phyloP scores from a whole-genome alignment of 306 rosid species.

The Trifolium repens region DNA sequence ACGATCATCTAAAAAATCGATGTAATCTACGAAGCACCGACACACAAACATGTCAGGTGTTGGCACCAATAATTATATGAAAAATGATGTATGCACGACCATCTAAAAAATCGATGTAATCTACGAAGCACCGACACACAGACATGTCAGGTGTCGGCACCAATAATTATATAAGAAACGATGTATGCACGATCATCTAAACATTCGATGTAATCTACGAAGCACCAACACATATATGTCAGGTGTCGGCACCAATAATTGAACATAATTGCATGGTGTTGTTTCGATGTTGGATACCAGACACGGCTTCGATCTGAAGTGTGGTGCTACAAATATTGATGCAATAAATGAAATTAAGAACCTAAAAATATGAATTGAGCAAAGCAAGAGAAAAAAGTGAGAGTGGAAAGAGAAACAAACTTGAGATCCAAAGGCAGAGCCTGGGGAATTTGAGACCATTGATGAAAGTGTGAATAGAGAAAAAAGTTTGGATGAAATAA shows the following conservation, averaged over 20 bases:
- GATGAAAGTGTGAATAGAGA: not conserved
- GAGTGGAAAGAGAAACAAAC: conserved; percentile 49
- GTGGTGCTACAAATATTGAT: not conserved
- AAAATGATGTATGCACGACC: too few relatives aligned
- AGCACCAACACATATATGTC: too few relatives aligned
- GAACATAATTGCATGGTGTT: too few relatives aligned
- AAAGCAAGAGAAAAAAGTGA: not conserved
- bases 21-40: not conserved
- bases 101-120: too few relatives aligned
- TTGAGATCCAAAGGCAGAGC: conserved; percentile 43
- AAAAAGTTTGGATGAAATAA: not conserved
- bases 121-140: too few relatives aligned
- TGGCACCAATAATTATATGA: not conserved
- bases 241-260: not conserved
- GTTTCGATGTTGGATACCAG: not conserved
- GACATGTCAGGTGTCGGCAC: too few relatives aligned
- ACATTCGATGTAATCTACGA: not conserved
- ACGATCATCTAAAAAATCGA: not conserved
- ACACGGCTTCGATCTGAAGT: not conserved
- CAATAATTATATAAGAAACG: too few relatives aligned
- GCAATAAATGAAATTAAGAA: not conserved
- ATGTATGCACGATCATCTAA: not conserved
- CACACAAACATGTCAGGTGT: not conserved
- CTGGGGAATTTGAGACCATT: conserved; percentile 50
- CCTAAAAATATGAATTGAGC: not conserved